A percentile compares a stretch with the other conserved stretches of the same genome.
Evolutionary conservation across 2,329 filamentous ascomycete species (phyloP).

Genomic region (Colletotrichum graminicola): DNA sequence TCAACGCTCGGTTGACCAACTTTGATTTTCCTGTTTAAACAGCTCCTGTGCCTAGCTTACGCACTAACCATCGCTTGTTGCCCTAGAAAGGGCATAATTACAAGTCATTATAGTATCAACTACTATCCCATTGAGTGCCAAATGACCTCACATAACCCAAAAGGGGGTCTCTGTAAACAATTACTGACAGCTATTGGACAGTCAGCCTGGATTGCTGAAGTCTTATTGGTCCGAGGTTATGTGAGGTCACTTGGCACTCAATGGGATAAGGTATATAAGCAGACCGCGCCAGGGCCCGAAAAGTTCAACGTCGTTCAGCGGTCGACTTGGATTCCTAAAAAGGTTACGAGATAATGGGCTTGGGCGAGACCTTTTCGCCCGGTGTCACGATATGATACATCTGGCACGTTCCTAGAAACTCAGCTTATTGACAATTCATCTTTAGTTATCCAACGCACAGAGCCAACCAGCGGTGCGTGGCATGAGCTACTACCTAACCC

Average conservation of each 20-base stretch:
- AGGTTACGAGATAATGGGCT: conserved; percentile 18
- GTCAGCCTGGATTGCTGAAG: no score
- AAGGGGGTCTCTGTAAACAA: no score
- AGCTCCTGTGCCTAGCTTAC: not conserved
- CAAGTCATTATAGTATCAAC: not conserved
- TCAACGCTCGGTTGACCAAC: not conserved
- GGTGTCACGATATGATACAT: conserved; percentile 2
- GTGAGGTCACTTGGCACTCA: no score
- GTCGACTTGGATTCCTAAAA: not conserved
- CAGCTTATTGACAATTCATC: conserved; percentile 19
- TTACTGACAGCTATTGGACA: no score
- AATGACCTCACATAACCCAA: no score
- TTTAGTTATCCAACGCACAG: not conserved
- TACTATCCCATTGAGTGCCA: no score
- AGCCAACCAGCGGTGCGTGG: not conserved
- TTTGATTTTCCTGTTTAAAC: not conserved
- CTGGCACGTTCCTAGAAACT: conserved; percentile 22
- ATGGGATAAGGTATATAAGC: not conserved
- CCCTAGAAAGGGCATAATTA: not conserved
- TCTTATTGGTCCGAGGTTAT: no score
- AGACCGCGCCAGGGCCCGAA: conserved; percentile 11
- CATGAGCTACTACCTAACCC: no score
- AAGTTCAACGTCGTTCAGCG: not conserved
- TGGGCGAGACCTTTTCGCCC: conserved; percentile 8
- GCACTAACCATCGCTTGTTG: not conserved